Evolutionary conservation across 2,329 filamentous ascomycete species (phyloP).

Genomic region (Leptoxyphium fumago): DNA sequence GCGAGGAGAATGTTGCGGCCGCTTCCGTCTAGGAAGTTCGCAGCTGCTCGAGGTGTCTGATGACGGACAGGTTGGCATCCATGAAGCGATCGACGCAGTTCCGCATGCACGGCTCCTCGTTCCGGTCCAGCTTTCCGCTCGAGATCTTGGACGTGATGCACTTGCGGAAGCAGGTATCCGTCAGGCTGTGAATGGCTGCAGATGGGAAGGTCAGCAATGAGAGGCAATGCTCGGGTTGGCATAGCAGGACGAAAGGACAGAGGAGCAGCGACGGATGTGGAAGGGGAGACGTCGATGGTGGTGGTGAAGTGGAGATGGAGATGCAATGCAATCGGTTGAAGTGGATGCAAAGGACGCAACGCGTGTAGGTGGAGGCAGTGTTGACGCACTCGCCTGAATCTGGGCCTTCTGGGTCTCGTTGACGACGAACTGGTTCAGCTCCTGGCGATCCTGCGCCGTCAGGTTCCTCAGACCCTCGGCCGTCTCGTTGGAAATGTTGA

Average conservation of each 20-base stretch:
- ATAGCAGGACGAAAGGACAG: no score
- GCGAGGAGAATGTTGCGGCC: no score
- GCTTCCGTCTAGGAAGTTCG: conserved; percentile 12
- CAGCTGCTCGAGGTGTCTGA: conserved; percentile 66
- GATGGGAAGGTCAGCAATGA: not conserved
- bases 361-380: conserved; percentile 10
- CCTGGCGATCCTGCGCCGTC: conserved; percentile 42
- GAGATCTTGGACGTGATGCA: conserved; percentile 67
- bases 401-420: conserved; percentile 77
- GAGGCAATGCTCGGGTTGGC: no score
- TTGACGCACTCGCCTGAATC: conserved; percentile 35
- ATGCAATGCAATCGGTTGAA: no score
- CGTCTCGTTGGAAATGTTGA: conserved; percentile 14
- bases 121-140: conserved; percentile 54
- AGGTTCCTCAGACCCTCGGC: conserved; percentile 14
- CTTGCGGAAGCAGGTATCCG: conserved; percentile 74
- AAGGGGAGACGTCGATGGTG: no score
- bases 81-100: conserved; percentile 93
- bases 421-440: conserved; percentile 72
- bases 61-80: conserved; percentile 72
- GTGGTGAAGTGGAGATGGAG: no score
- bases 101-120: conserved; percentile 68
- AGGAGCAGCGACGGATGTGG: no score
- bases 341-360: no score
- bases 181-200: conserved; percentile 16